These are phyloP conservation scores for Quillaja saponaria DNA, from an alignment of 306 rosid species.

Conservation along the genomic window DNA sequence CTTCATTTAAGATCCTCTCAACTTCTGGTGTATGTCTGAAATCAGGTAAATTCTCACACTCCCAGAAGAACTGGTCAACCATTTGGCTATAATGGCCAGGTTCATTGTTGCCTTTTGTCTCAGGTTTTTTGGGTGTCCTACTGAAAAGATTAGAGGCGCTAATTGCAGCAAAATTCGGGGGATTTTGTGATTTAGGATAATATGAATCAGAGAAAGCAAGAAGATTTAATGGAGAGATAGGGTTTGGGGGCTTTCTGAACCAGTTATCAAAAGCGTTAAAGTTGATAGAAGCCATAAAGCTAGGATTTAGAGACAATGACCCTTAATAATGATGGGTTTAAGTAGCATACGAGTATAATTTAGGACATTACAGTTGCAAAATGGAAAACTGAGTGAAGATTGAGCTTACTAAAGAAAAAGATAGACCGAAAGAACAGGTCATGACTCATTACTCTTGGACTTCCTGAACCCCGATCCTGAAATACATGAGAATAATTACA, in stretches of 20 bases:
- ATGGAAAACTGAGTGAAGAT: too few species aligned
- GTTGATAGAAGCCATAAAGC: constrained; percentile 74
- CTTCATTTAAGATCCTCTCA: constrained; percentile 55
- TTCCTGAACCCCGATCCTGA: too few species aligned
- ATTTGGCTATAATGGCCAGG: constrained; percentile 53
- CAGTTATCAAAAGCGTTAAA: constrained; percentile 78
- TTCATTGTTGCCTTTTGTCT: constrained; percentile 21
- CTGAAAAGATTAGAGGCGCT: constrained; percentile 43
- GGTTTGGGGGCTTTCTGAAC: constrained; percentile 72
- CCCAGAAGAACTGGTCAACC: constrained; percentile 70
- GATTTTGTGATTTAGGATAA: constrained; percentile 13
- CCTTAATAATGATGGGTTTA: too few species aligned
- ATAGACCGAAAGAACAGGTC: too few species aligned
- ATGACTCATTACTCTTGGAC: too few species aligned
- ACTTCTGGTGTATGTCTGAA: constrained; percentile 74
- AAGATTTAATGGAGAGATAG: constrained; percentile 51
- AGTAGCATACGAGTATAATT: too few species aligned
- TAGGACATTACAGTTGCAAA: too few species aligned
- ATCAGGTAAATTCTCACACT: constrained; percentile 62
- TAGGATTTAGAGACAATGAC: too few species aligned
- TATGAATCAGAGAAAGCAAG: constrained; percentile 33
- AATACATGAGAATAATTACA: too few species aligned
- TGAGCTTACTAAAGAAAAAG: too few species aligned
- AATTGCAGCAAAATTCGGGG: constrained; percentile 66
- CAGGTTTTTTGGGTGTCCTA: constrained; percentile 38